A percentile compares a stretch with the other conserved stretches of the same genome.
Conservation (phyloP, 2,329 filamentous ascomycete genomes). For the Remersonia thermophila region DNA sequence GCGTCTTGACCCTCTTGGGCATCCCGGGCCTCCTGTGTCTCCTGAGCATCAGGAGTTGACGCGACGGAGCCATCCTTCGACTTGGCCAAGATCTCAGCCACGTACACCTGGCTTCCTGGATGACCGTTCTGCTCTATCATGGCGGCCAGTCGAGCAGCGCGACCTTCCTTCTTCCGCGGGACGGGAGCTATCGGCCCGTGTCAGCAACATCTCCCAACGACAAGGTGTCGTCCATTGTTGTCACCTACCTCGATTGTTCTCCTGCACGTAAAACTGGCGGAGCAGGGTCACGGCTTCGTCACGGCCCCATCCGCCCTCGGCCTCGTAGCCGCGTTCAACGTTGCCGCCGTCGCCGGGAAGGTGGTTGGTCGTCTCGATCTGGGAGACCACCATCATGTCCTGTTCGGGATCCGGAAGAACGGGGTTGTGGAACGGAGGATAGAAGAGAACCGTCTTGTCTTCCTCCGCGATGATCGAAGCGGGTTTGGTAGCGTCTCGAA, state of each 20-base stretch:
- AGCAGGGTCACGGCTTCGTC: conserved; percentile 90
- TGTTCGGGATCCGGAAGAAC: background rate
- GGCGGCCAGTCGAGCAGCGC: conserved; percentile 39
- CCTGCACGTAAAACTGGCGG: conserved; percentile 91
- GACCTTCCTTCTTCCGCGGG: conserved; percentile 42
- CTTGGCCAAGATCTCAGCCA: conserved; percentile 2
- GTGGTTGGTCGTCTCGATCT: conserved; percentile 11
- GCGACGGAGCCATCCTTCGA: conserved; percentile 1
- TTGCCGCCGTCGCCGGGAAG: conserved; percentile 47
- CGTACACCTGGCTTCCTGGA: conserved; percentile 14
- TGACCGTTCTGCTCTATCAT: conserved; percentile 35
- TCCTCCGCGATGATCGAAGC: too few relatives aligned
- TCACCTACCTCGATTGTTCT: conserved; percentile 93
- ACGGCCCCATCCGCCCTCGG: conserved; percentile 75
- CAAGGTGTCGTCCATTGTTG: too few relatives aligned
- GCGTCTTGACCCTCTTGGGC: too few relatives aligned
- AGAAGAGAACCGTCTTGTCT: background rate
- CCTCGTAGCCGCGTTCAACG: conserved; percentile 67
- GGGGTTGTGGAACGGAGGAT: background rate
- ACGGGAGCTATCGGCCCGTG: conserved; percentile 29
- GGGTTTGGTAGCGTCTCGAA: too few relatives aligned
- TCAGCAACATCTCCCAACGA: conserved; percentile 19
- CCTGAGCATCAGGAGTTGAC: too few relatives aligned
- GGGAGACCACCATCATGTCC: background rate
- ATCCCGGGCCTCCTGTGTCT: too few relatives aligned